Evolutionary conservation across 2,329 filamentous ascomycete genomes (phyloP).

Genomic region (Huntiella omanensis): DNA sequence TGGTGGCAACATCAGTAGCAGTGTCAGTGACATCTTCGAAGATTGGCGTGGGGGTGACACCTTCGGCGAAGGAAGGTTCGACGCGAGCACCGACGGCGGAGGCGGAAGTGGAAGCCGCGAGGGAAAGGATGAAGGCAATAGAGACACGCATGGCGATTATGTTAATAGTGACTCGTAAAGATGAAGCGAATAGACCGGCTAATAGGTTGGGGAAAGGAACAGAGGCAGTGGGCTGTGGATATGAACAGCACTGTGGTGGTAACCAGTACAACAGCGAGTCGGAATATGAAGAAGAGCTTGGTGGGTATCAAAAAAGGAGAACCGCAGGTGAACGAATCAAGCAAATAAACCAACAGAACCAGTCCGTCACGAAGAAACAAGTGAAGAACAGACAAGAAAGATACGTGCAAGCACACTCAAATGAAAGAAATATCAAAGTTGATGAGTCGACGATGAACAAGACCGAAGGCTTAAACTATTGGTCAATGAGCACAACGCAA

Average conservation of each 20-base stretch:
- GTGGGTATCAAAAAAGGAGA: neutral
- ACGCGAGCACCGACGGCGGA: neutral
- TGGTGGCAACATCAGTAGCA: neutral
- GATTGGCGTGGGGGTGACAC: conserved; percentile 9
- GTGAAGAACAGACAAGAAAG: neutral
- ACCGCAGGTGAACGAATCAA: neutral
- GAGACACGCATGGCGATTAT: conserved; percentile 3
- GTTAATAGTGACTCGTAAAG: neutral
- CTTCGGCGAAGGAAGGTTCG: conserved; percentile 4
- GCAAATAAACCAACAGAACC: neutral
- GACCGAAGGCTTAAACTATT: no score
- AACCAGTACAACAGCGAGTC: no score
- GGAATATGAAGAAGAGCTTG: neutral
- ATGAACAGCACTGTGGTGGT: no score
- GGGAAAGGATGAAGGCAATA: conserved; percentile 2
- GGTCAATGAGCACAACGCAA: neutral
- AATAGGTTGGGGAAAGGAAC: neutral
- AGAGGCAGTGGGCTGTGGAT: no score
- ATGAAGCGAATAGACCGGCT: conserved; percentile 1
- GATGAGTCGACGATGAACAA: neutral
- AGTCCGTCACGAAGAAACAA: neutral
- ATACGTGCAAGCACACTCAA: neutral
- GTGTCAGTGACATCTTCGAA: conserved; percentile 6
- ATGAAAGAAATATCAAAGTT: neutral
- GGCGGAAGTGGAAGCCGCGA: conserved; percentile 4